Evolutionary conservation across 108 stramenopile genomes (phyloP).

Genomic region (Phaeodactylum tricornutum): DNA sequence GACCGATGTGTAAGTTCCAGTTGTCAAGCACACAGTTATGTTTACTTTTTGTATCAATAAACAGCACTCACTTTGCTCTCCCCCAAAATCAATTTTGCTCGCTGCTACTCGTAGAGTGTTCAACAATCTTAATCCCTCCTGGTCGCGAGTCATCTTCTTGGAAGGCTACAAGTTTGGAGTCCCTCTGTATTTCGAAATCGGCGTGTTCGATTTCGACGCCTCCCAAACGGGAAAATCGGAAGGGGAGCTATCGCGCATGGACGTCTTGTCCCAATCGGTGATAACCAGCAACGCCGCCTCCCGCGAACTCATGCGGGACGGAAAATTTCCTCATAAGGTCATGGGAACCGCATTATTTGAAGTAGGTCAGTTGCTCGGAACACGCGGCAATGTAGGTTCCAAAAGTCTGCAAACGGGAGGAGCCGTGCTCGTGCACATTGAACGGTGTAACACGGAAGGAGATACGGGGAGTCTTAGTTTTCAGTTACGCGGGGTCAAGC

Average conservation of each 20-base stretch:
- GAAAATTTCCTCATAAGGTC: constrained; percentile 32
- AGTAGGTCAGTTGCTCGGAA: constrained; percentile 60
- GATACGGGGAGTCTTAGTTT: constrained; percentile 20
- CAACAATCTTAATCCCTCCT: constrained; percentile 36
- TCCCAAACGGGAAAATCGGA: constrained; percentile 27
- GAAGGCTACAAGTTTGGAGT: constrained; percentile 53
- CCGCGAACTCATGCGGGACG: constrained; percentile 17
- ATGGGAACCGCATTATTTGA: constrained; percentile 77
- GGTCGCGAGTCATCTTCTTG: constrained; percentile 34
- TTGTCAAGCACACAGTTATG: too few species aligned
- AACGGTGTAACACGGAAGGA: constrained; percentile 28
- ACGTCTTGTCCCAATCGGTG: constrained; percentile 17
- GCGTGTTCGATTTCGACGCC: constrained; percentile 50
- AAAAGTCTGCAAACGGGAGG: constrained; percentile 67
- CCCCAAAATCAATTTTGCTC: too few species aligned
- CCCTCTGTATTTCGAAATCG: constrained; percentile 42
- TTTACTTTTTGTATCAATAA: too few species aligned
- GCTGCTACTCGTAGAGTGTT: constrained; percentile 25
- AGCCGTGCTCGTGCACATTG: constrained; percentile 48
- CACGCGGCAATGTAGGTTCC: constrained; percentile 50
- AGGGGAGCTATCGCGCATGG: constrained; percentile 26
- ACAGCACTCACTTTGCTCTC: too few species aligned
- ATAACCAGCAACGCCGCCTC: constrained; percentile 22
- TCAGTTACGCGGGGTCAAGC: constrained; percentile 40
- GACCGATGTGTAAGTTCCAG: constrained; percentile 56